These are phyloP conservation scores for Plasmodium gonderi DNA, from an alignment of 169 alveolate species.

Conservation along the genomic window DNA sequence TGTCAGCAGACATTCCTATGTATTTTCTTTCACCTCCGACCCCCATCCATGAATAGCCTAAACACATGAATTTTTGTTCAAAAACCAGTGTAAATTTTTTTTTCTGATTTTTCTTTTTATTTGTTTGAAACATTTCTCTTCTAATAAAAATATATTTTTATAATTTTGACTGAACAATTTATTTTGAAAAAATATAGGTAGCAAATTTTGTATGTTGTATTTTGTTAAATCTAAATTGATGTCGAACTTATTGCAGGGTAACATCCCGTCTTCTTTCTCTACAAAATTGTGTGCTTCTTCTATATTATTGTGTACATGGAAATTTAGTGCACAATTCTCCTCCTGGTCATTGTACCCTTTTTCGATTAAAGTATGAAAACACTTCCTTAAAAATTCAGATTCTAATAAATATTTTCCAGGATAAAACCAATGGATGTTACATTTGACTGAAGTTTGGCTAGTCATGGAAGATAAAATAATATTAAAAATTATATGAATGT, in stretches of 20 bases:
- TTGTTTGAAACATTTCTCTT: constrained; percentile 57
- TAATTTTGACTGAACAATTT: constrained; percentile 52
- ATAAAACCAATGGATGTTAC: constrained; percentile 52
- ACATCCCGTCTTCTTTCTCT: background rate
- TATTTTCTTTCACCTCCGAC: background rate
- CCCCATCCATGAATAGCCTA: background rate
- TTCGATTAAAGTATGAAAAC: constrained; percentile 2
- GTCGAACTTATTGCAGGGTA: background rate
- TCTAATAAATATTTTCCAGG: constrained; percentile 49
- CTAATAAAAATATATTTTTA: constrained; percentile 35
- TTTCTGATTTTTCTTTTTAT: constrained; percentile 33
- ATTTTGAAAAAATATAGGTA: constrained; percentile 53
- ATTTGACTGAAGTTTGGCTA: constrained; percentile 51
- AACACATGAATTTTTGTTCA: constrained; percentile 15
- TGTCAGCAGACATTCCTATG: background rate
- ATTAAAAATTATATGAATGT: constrained; percentile 64
- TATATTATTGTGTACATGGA: background rate
- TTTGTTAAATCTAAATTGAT: constrained; percentile 36
- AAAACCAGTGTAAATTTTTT: constrained; percentile 60
- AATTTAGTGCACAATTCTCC: background rate
- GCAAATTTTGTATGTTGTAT: constrained; percentile 46
- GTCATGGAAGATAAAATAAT: constrained; percentile 71
- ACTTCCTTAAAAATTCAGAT: constrained; percentile 20
- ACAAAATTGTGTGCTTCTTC: background rate
- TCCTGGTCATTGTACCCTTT: background rate